Evolutionary conservation across 1,284 basidiomycete genomes (phyloP).

Genomic region (Trichosporon asahii): DNA sequence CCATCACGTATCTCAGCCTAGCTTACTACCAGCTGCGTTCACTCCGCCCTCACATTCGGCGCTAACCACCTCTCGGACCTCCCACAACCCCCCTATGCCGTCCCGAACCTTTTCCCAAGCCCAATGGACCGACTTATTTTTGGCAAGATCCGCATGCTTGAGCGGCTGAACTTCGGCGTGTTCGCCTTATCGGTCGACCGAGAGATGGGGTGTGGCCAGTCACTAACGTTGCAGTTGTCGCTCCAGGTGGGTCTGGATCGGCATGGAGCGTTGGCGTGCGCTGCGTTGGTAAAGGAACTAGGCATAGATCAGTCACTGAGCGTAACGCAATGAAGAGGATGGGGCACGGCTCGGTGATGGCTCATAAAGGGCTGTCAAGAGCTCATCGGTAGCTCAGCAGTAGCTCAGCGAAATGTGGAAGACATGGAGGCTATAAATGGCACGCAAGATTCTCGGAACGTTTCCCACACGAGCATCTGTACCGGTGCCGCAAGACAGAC

Average conservation of each 20-base stretch:
- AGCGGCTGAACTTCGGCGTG: neutral
- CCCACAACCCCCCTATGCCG: neutral
- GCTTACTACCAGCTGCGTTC: neutral
- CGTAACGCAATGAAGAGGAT: neutral
- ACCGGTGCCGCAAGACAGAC: neutral
- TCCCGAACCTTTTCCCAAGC: neutral
- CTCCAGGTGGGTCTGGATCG: neutral
- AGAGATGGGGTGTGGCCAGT: neutral
- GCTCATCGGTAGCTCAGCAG: no score
- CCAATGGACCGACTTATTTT: neutral
- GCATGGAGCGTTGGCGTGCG: neutral
- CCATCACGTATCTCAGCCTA: neutral
- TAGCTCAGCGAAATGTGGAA: no score
- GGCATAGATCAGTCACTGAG: neutral
- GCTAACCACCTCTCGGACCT: neutral
- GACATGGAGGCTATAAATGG: neutral
- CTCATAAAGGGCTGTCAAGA: no score
- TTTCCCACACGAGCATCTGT: neutral
- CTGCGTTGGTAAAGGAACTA: neutral
- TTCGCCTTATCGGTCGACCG: neutral
- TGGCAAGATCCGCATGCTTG: neutral
- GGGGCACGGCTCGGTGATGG: neutral
- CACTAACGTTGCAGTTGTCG: no score
- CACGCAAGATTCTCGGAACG: neutral
- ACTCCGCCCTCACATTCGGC: neutral